Percentiles rank a stretch among this genome's conserved stretches.
phyloP scores from a whole-genome alignment of 768 basidiomycete genomes.

The Termitomyces sp. region DNA sequence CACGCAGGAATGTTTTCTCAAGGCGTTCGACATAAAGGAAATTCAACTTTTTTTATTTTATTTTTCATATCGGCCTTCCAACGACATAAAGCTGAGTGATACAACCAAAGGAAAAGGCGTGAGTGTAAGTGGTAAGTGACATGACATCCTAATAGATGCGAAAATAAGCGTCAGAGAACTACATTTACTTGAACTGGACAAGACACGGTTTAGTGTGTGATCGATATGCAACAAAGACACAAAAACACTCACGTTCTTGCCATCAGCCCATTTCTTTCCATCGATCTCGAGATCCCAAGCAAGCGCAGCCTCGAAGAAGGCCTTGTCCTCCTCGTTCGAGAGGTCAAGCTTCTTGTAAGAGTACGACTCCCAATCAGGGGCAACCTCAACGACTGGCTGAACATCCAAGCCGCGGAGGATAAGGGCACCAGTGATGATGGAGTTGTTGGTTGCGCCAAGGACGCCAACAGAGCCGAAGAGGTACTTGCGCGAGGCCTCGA shows the following conservation, averaged over 20 bases:
- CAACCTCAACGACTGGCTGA: conserved; percentile 67
- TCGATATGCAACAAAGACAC: background rate
- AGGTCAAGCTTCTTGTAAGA: conserved; percentile 75
- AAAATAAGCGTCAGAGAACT: background rate
- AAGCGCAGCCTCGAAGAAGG: conserved; percentile 88
- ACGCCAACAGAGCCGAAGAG: conserved; percentile 93
- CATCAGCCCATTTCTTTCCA: conserved; percentile 89
- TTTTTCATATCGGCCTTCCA: conserved; percentile 2
- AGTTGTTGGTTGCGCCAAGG: conserved; percentile 75
- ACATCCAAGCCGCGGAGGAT: conserved; percentile 80
- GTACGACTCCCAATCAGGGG: conserved; percentile 94
- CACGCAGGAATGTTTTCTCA: background rate
- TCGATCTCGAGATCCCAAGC: conserved; percentile 92
- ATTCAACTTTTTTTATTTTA: conserved; percentile 3
- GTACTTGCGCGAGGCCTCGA: conserved; percentile 96
- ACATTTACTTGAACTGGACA: conserved; percentile 30
- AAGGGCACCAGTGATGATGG: conserved; percentile 76
- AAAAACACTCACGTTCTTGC: conserved; percentile 72
- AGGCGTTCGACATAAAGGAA: background rate
- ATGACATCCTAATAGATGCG: background rate
- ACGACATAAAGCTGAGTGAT: conserved; percentile 1
- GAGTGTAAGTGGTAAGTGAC: conserved; percentile 2
- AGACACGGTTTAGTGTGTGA: conserved; percentile 1
- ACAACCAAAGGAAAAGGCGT: conserved; percentile 1
- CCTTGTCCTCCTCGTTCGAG: conserved; percentile 69